These are phyloP conservation scores for Parachlorella kessleri DNA, from an alignment of 139 green algal genomes.

Conservation along the genomic window DNA sequence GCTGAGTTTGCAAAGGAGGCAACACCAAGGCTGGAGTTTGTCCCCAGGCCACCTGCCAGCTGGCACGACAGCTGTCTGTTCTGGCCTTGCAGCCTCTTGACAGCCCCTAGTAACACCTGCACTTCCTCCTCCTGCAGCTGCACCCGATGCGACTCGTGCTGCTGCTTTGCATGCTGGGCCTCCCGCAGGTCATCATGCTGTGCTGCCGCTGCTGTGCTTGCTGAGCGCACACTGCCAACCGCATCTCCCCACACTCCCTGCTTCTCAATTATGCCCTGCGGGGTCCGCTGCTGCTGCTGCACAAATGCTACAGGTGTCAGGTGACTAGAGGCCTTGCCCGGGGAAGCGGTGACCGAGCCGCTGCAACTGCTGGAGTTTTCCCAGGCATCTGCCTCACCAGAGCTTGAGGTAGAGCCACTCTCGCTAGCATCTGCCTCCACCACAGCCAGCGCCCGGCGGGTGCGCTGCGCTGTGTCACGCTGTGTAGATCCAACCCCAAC, in stretches of 20 bases:
- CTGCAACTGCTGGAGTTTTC: background rate
- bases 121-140: constrained; percentile 21
- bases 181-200: background rate
- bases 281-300: background rate
- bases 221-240: background rate
- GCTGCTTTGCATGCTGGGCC: background rate
- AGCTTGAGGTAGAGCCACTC: too few species aligned
- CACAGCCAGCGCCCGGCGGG: background rate
- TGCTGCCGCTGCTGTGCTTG: background rate
- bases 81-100: constrained; percentile 17
- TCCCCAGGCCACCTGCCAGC: too few species aligned
- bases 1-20: too few species aligned
- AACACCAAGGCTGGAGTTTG: too few species aligned
- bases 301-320: too few species aligned
- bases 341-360: background rate
- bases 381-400: background rate
- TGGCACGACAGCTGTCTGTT: constrained; percentile 17
- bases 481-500: constrained; percentile 10
- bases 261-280: background rate
- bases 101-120: background rate
- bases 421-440: too few species aligned
- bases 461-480: constrained; percentile 7
- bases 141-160: background rate
- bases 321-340: too few species aligned
- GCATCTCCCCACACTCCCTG: background rate